Base-by-base conservation (phyloP, 2,329 filamentous ascomycete species). In the Botrytis tulipae region DNA sequence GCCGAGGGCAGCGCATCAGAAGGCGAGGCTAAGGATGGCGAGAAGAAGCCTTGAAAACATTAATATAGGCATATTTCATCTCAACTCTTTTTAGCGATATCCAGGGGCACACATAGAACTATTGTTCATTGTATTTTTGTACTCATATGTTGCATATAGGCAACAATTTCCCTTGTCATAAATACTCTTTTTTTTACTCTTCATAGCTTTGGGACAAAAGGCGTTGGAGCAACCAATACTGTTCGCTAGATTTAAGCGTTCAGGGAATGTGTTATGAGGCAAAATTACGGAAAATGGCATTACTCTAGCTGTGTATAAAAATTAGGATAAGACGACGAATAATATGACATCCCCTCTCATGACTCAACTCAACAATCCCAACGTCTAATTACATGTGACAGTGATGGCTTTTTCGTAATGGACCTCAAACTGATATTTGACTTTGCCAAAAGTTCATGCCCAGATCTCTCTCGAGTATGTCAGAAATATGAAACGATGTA, bases 11-110 rank as follows among this genome's bases (percentile, higher is more conserved):
- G 76, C 66, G 66, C 79, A 71, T 62, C 78, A 72, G 90, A 93
- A 83, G 90, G 87, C 78, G 90, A 94, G 86, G 93, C 93, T 88
- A 94, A 94, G 90, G 84, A 82, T 70, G 79, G 81, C 69, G 89
- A 92, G 84, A 87, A 85, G 85, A 91, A 91, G 88, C 87, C 87
- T 80, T 90, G 88, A 89, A 82, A 76, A 78, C 76, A 73, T 72
- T 73, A 71, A 74, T 78, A 73, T 65, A 70, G 62, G 69, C 70
- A 75, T 59, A 70, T 74, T 76, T 78, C 74, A 63, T 74, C 73
- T 78, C 78, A 73, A 75, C 73, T 78, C 71, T 74, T 79, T 57
- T 76, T 74, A 78, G 74, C 77, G 77, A 75, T 80, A 78, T 78
- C 74, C 74, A 75, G 74, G 73, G 76, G 77, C 71, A 77, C 77